These are phyloP conservation scores for Podospora anserina DNA, from an alignment of 495 filamentous ascomycete genomes.

Conservation along the genomic window DNA sequence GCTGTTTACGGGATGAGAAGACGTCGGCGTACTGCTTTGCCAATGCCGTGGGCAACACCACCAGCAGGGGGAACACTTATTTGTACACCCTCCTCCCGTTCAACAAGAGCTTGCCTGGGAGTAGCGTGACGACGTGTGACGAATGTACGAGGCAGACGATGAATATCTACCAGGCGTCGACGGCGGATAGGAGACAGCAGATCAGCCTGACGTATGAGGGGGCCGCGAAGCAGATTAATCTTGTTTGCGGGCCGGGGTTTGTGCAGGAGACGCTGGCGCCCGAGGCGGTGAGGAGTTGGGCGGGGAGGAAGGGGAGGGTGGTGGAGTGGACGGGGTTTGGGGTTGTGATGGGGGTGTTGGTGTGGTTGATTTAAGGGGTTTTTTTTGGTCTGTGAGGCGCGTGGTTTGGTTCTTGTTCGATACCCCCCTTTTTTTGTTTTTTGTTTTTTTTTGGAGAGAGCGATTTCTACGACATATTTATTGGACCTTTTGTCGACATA, in stretches of 20 bases:
- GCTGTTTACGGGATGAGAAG: slow-evolving; percentile 62
- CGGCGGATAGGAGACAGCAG: slow-evolving; percentile 55
- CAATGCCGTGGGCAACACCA: slow-evolving; percentile 73
- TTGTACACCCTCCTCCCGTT: slow-evolving; percentile 76
- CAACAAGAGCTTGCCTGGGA: slow-evolving; percentile 62
- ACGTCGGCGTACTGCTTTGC: slow-evolving; percentile 70
- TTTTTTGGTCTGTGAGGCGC: not conserved
- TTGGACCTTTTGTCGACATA: not conserved
- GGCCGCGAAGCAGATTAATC: slow-evolving; percentile 64
- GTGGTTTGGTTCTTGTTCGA: slow-evolving; percentile 1
- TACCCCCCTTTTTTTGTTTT: not conserved
- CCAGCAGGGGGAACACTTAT: slow-evolving; percentile 64
- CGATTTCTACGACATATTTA: not conserved
- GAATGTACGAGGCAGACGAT: slow-evolving; percentile 69
- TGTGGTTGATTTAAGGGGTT: not conserved
- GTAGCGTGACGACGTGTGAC: slow-evolving; percentile 63
- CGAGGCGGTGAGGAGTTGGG: slow-evolving; percentile 19
- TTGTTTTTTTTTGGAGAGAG: not conserved
- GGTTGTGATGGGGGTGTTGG: not conserved
- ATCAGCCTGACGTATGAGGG: slow-evolving; percentile 57
- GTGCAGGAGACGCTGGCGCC: slow-evolving; percentile 58
- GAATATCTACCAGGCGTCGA: slow-evolving; percentile 60
- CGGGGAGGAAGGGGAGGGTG: not conserved
- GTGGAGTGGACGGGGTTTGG: not conserved
- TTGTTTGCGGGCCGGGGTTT: slow-evolving; percentile 61